Evolutionary conservation across 2,329 filamentous ascomycete species (phyloP), one percentile per base, ranked within the genome.

Genomic region (Cordyceps pruinosa): DNA sequence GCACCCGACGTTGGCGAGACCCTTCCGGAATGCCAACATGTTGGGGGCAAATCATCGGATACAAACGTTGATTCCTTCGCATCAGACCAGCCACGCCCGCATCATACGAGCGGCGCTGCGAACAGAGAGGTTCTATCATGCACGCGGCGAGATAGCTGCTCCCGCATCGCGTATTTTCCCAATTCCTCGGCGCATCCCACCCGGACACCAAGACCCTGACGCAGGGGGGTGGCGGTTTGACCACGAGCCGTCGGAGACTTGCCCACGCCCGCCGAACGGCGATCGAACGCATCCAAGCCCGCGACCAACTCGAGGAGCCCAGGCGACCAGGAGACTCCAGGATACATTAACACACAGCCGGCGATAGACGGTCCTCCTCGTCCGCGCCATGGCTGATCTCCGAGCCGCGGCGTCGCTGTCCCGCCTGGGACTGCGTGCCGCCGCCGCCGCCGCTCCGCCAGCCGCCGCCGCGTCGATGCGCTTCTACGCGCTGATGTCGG

Each of bases 351-450:
- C 30, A 6, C 30, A 3, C n/a, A 7, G 13, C n/a, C 5, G 30
- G 19, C 5, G 13, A n/a, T 46, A n/a, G n/a, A n/a, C n/a, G n/a
- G n/a, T 46, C 28, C 44, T 25, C 34, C 17, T 19, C 19, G 6
- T 41, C 26, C 44, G 19, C 19, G 48, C 23, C 39, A 57, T 57
- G 55, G 55, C 55, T 45, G 39, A 57, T 28, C 17, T 51, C 45
- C 47, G 39, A 50, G 34, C 48, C 42, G 39, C 32, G 41, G 55
- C 42, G 23, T 46, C 55, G 39, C 47, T 57, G 30, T 50, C 39
- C 55, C 48, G 47, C n/a, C 37, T 57, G 15, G 55, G 55, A 30
- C 35, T 57, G 39, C 55, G 55, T 25, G 55, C 55, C n/a, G 55
- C 53, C 25, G 53, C n/a, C 19, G 55, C 55, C n/a, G 55, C 48